Base-by-base conservation (phyloP, 306 rosid species). In the Clitoria ternatea region DNA sequence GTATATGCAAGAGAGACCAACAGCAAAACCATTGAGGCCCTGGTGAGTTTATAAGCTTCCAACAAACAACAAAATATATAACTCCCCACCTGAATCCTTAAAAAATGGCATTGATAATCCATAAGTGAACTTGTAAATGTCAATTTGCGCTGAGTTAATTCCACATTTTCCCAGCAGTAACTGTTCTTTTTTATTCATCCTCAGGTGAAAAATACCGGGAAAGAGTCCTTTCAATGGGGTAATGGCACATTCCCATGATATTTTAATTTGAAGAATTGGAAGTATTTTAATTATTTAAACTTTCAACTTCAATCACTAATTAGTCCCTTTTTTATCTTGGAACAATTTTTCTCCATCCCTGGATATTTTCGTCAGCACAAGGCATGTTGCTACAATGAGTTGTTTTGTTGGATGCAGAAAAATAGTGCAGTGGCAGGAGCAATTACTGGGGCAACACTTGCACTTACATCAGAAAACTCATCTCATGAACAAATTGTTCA, bases 221-320 rank as follows among this genome's bases (percentile, higher is more conserved):
- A 88, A 79, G 98, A 93, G 61, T 85, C 96, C 40, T 55, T 92
- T 19, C 97, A 92, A 69, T 92, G 98, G 96, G 96, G 97, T 89
- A 49, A n/a, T n/a, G n/a, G n/a, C n/a, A n/a, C n/a, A 54, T 35
- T 49, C 37, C 23, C 50, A 61, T 5, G 35, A 26, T 22, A 56
- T 12, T 9, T 40, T 43, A n/a, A n/a, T n/a, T n/a, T 32, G n/a
- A 26, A 20, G 17, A 27, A 32, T 40, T 69, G 17, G 27, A 22
- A 32, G 13, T 33, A n/a, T n/a, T n/a, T n/a, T n/a, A n/a, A n/a
- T n/a, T n/a, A n/a, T n/a, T n/a, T n/a, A n/a, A n/a, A n/a, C n/a
- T n/a, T n/a, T n/a, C n/a, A n/a, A n/a, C n/a, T n/a, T n/a, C n/a
- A n/a, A n/a, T n/a, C n/a, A n/a, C n/a, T n/a, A 13, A 14, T 44